These are phyloP conservation scores for Solanum pinnatisectum DNA, from an alignment of 257 asterid genomes.

Conservation along the genomic window DNA sequence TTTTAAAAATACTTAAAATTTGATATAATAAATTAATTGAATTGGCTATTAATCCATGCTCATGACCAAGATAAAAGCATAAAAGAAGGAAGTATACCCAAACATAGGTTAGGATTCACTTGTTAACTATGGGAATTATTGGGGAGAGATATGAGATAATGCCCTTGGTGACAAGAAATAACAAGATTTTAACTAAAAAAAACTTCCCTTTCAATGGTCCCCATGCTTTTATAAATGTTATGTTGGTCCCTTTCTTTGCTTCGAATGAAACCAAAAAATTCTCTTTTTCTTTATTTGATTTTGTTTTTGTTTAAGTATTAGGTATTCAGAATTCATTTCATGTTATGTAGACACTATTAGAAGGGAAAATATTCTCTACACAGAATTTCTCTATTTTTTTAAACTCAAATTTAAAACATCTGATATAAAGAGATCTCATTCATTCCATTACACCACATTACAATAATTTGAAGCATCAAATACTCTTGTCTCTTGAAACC, in stretches of 20 bases:
- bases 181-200: no score
- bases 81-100: no score
- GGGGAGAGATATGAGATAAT: no score
- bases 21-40: no score
- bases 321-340: background rate
- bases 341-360: background rate
- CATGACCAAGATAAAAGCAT: no score
- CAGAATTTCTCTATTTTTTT: background rate
- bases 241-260: background rate
- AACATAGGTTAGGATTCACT: no score
- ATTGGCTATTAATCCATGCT: no score
- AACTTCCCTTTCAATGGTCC: background rate
- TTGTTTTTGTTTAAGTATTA: background rate
- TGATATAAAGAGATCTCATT: background rate
- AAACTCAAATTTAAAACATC: background rate
- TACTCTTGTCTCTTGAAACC: background rate
- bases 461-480: background rate
- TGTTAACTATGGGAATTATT: no score
- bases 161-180: no score
- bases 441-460: background rate
- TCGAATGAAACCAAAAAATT: background rate
- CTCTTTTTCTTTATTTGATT: background rate
- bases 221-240: background rate
- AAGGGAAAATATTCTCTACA: background rate
- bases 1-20: no score